Base-by-base conservation (phyloP, 345 rosid species). In the Dipteronia sinensis region DNA sequence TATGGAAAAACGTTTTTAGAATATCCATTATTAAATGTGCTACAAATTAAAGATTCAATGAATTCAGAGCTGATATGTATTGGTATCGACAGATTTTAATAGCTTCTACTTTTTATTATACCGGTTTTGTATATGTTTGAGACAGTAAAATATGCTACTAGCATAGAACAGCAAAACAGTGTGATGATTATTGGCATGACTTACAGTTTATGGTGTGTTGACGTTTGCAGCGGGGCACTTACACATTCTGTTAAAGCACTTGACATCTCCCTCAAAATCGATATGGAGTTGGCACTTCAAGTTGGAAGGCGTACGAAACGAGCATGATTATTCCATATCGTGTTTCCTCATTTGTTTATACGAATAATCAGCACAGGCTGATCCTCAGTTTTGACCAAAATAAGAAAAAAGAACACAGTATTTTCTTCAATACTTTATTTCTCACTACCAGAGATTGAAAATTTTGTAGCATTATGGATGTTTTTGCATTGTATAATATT, bases 241-340 rank as follows among this genome's bases (percentile, higher is more conserved):
- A 96, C 99, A 1, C 98, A 96, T 86, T 96, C 98, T 8, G 98
- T 96, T 0, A 91, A 88, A 85, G 98, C 98, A 1, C 90, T 96
- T 13, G 98, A 96, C 69, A 90, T 96, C 81, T 96, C 98, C 67
- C 92, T 94, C 78, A 94, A 96, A 85, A 92, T 96, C 7, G 99
- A 94, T 69, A 92, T 90, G 40, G 98, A 94, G 69, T 86, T 96
- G 83, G 98, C 98, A 22, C 95, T 94, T 42, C 77, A 85, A 80
- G 97, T 96, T 22, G 99, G 98, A 80, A 91, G 97, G 83, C 92
- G 98, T 6, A 92, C 97, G 0, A 96, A 93, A 72, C 85, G 98
- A 69, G 98, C 94, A 12, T 95, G 86, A 87, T 65, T 51, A 6
- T 23, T 55, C 31, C 16, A 40, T 31, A 27, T 31, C 0, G 38